Evolutionary conservation across 345 rosid genomes (phyloP).

Genomic region (Ricinus communis): DNA sequence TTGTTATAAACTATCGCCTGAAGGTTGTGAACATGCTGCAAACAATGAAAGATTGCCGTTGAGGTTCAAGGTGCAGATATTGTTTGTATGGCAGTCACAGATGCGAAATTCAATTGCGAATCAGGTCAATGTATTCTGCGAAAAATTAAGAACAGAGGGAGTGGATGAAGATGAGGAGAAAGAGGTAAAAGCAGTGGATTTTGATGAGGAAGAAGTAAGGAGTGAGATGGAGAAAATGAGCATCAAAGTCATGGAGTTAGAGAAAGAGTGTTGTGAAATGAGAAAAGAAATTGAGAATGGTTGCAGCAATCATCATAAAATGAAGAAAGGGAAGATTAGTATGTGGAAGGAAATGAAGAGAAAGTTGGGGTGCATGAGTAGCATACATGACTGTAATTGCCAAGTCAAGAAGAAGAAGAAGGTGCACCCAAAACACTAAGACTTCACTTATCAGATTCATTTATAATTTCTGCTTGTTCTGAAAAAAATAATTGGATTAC

Average conservation of each 20-base stretch:
- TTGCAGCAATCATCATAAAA: constrained; percentile 18
- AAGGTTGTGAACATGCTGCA: constrained; percentile 61
- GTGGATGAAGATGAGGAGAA: constrained; percentile 12
- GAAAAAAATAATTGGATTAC: neutral
- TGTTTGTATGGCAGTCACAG: constrained; percentile 58
- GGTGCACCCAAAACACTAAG: constrained; percentile 39
- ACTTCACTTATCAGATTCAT: neutral
- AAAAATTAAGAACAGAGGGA: constrained; percentile 20
- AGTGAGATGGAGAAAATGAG: constrained; percentile 58
- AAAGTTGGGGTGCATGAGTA: constrained; percentile 70
- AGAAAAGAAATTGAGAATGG: constrained; percentile 49
- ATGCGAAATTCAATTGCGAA: constrained; percentile 48
- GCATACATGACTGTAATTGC: constrained; percentile 44
- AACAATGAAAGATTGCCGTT: constrained; percentile 67
- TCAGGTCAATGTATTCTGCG: constrained; percentile 31
- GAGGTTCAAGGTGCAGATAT: constrained; percentile 52
- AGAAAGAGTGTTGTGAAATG: constrained; percentile 47
- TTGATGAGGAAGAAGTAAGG: constrained; percentile 39
- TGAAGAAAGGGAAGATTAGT: constrained; percentile 43
- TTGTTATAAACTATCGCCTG: constrained; percentile 57
- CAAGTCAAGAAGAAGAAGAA: constrained; percentile 59
- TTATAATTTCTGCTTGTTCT: neutral
- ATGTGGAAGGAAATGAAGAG: constrained; percentile 84
- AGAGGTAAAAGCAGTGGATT: constrained; percentile 1
- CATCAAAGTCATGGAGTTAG: constrained; percentile 58